Percentiles rank a stretch among this genome's conserved stretches.
Evolutionary conservation across 2,329 filamentous ascomycete genomes (phyloP).

Genomic region (Emmonsiellopsis sp.): DNA sequence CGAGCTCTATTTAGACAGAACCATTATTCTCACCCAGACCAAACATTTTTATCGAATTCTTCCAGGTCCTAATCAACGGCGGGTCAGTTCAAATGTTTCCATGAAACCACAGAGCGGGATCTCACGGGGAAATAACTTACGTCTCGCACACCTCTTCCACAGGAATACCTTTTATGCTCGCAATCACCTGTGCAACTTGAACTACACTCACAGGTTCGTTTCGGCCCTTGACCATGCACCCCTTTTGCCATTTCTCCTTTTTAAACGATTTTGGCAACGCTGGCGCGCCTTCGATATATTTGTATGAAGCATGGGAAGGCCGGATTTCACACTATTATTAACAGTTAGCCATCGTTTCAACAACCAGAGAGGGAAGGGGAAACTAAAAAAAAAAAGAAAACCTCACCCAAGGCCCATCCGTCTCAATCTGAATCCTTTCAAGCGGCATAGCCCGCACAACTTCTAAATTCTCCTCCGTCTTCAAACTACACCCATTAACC

Average conservation of each 20-base stretch:
- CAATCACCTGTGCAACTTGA: slow-evolving; percentile 79
- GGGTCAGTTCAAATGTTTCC: not conserved
- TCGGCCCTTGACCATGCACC: slow-evolving; percentile 83
- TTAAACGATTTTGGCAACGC: slow-evolving; percentile 75
- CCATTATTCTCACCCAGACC: slow-evolving; percentile 46
- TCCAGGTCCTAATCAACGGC: slow-evolving; percentile 52
- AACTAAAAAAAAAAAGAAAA: not conserved
- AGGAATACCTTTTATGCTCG: slow-evolving; percentile 68
- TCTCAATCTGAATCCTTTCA: slow-evolving; percentile 82
- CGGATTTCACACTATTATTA: slow-evolving; percentile 68
- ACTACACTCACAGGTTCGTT: slow-evolving; percentile 88
- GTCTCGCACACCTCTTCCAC: slow-evolving; percentile 79
- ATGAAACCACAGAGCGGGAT: not conserved
- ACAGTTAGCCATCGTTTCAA: not conserved
- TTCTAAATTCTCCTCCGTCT: slow-evolving; percentile 80
- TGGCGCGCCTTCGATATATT: slow-evolving; percentile 59
- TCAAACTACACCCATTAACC: slow-evolving; percentile 94
- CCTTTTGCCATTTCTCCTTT: slow-evolving; percentile 88
- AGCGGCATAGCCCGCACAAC: slow-evolving; percentile 74
- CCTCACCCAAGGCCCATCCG: slow-evolving; percentile 75
- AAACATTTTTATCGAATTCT: slow-evolving; percentile 73
- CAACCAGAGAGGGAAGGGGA: not conserved
- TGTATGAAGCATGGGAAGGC: slow-evolving; percentile 74
- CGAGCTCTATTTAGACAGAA: not conserved
- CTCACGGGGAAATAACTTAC: slow-evolving; percentile 31